Percentiles rank a stretch among this genome's conserved stretches.
phyloP scores from a whole-genome alignment of 2,329 filamentous ascomycete genomes.

The Penicillium sp. region DNA sequence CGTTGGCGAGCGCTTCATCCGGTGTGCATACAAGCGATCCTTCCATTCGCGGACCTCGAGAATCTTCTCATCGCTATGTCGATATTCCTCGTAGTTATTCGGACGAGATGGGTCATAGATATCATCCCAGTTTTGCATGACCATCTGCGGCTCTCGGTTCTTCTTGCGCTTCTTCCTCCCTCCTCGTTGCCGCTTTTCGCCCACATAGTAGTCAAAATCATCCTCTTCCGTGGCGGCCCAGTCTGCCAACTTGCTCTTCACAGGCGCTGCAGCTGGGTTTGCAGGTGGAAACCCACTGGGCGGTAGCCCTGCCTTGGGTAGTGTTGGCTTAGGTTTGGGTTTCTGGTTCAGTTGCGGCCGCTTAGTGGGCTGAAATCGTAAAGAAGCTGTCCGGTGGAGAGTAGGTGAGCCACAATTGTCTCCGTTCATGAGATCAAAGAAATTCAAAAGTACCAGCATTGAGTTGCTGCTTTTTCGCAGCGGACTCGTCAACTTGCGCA shows the following conservation, averaged over 20 bases:
- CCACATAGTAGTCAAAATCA: conserved; percentile 67
- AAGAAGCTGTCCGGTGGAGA: conserved; percentile 55
- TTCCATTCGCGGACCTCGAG: conserved; percentile 85
- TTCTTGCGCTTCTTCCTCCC: conserved; percentile 79
- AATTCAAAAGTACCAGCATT: conserved; percentile 62
- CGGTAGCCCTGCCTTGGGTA: conserved; percentile 53
- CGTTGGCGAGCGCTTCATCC: conserved; percentile 53
- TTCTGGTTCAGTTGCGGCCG: conserved; percentile 69
- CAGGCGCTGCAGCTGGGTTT: conserved; percentile 35
- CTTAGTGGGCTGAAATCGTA: conserved; percentile 86
- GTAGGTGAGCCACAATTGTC: conserved; percentile 13
- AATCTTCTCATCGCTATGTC: conserved; percentile 80
- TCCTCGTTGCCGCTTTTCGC: conserved; percentile 72
- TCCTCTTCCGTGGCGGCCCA: conserved; percentile 84
- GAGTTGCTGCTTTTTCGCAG: conserved; percentile 66
- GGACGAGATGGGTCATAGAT: conserved; percentile 83
- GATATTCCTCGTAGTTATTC: conserved; percentile 82
- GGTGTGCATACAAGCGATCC: conserved; percentile 73
- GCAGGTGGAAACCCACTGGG: conserved; percentile 34
- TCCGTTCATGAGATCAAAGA: conserved; percentile 31
- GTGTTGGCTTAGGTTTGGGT: conserved; percentile 64
- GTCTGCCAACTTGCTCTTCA: conserved; percentile 74
- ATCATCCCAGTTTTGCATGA: conserved; percentile 79
- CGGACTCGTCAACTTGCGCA: conserved; percentile 51
- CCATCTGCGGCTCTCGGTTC: conserved; percentile 64